Base-by-base conservation (phyloP, 805 yeast genomes). In the Wickerhamomyces queroliae region DNA sequence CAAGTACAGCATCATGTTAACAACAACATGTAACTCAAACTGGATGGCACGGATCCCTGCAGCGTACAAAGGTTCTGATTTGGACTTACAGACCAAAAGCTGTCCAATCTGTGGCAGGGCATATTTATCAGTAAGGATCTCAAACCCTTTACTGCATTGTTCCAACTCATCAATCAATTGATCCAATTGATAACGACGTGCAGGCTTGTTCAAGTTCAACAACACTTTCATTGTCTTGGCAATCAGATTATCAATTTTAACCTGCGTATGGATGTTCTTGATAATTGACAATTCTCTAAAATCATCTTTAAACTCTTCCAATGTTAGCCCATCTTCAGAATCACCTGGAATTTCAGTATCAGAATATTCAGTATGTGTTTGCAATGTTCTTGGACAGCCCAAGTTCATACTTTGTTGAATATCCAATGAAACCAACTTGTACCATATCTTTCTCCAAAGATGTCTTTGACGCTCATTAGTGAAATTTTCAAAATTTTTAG, bases 361-460 rank as follows among this genome's bases (percentile, higher is more conserved):
- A 38, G 65, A 60, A 38, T 66, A 66, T 39, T 62, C 65, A 11
- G 57, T 54, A 30, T 65, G 49, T 28, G 62, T 63, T 36, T 66
- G 62, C 24, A 66, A 44, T 15, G 63, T 45, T 41, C 70, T 56
- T 15, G 68, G 67, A 20, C 67, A 58, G 3, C 71, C 78, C 18
- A 64, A 41, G 6, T 67, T 60, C 36, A 70, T 56, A 21, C 68
- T 61, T 45, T 69, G 74, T 33, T 63, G 59, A 6, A 62, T 63
- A 52, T 71, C 76, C 21, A 67, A 51, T 6, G 66, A 58, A 4
- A 61, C 55, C 23, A 76, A 53, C 17, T 66, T 69, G 54, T 59
- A 68, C 85, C 85, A 79, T 1, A 76, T 63, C 47, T 79, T 79
- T 44, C 85, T 62, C 70, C 80, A 67, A 7, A 78, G 56, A 45